Evolutionary conservation across 495 filamentous ascomycete genomes (phyloP).

Genomic region (Penicillium verhagenii): DNA sequence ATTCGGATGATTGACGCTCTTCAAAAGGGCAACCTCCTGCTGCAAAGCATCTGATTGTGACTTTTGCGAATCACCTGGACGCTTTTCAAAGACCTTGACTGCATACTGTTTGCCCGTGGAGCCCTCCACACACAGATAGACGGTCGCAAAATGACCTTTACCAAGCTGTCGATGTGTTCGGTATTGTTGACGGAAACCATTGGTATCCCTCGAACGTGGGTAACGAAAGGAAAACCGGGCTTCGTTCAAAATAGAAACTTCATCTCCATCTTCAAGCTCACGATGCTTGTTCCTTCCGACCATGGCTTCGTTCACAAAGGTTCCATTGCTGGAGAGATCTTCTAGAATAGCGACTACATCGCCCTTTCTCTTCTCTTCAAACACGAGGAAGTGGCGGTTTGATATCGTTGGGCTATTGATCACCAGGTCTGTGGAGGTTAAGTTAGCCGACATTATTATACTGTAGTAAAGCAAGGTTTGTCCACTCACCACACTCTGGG

Average conservation of each 20-base stretch:
- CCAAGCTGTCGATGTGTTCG: slow-evolving; percentile 81
- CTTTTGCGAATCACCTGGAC: slow-evolving; percentile 71
- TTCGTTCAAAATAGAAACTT: slow-evolving; percentile 79
- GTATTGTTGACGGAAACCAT: slow-evolving; percentile 83
- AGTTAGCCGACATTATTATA: neutral
- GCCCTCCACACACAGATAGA: slow-evolving; percentile 88
- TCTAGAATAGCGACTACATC: slow-evolving; percentile 79
- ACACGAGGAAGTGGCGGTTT: slow-evolving; percentile 90
- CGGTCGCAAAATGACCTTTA: slow-evolving; percentile 95
- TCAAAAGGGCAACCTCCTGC: slow-evolving; percentile 93
- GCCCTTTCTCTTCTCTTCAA: slow-evolving; percentile 81
- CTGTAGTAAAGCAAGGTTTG: neutral
- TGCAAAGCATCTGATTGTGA: slow-evolving; percentile 84
- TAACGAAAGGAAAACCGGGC: slow-evolving; percentile 89
- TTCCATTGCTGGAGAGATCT: slow-evolving; percentile 94
- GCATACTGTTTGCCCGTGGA: slow-evolving; percentile 79
- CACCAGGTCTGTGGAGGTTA: slow-evolving; percentile 61
- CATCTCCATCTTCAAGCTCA: slow-evolving; percentile 83
- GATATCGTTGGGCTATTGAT: slow-evolving; percentile 84
- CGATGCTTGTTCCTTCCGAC: slow-evolving; percentile 90
- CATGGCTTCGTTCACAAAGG: slow-evolving; percentile 88
- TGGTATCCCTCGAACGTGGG: slow-evolving; percentile 70
- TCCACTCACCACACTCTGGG: slow-evolving; percentile 83
- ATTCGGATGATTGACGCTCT: slow-evolving; percentile 95
- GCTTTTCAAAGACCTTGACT: slow-evolving; percentile 91